Evolutionary conservation across 2,329 filamentous ascomycete species (phyloP).

Genomic region (Alternaria sp.): DNA sequence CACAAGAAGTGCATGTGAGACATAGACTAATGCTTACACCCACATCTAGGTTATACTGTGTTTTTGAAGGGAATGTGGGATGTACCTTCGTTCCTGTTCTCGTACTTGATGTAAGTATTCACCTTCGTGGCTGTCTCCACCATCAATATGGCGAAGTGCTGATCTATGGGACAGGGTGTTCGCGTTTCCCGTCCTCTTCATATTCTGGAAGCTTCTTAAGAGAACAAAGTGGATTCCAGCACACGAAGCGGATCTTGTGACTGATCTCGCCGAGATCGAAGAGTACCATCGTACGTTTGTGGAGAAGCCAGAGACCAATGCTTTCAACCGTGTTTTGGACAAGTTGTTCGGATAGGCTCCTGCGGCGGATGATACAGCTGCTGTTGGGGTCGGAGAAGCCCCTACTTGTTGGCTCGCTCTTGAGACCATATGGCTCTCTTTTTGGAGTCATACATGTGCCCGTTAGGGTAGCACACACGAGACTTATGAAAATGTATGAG

Average conservation of each 20-base stretch:
- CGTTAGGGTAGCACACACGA: not conserved
- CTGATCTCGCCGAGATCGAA: slow-evolving; percentile 71
- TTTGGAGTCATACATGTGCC: too few relatives aligned
- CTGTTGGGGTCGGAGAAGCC: not conserved
- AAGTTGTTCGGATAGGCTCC: slow-evolving; percentile 51
- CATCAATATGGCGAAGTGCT: not conserved
- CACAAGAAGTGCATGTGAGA: not conserved
- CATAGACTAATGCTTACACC: not conserved
- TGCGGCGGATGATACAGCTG: slow-evolving; percentile 12
- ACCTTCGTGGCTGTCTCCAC: not conserved
- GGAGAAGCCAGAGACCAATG: slow-evolving; percentile 58
- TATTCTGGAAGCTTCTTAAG: slow-evolving; percentile 76
- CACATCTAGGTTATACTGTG: slow-evolving; percentile 68
- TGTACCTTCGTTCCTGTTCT: slow-evolving; percentile 75
- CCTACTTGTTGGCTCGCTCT: not conserved
- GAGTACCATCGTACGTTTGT: slow-evolving; percentile 71
- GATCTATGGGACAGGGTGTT: slow-evolving; percentile 64
- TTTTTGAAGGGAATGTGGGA: slow-evolving; percentile 76
- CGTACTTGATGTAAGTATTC: slow-evolving; percentile 48
- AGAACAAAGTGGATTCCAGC: slow-evolving; percentile 66
- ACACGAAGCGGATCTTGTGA: slow-evolving; percentile 68
- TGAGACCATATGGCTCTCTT: not conserved
- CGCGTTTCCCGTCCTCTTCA: slow-evolving; percentile 72
- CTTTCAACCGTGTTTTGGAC: slow-evolving; percentile 54
- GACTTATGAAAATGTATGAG: not conserved